A percentile compares a stretch with the other conserved stretches of the same genome.
Evolutionary conservation across 2,329 filamentous ascomycete species (phyloP).

Genomic region (Geoglossum cookeanum): DNA sequence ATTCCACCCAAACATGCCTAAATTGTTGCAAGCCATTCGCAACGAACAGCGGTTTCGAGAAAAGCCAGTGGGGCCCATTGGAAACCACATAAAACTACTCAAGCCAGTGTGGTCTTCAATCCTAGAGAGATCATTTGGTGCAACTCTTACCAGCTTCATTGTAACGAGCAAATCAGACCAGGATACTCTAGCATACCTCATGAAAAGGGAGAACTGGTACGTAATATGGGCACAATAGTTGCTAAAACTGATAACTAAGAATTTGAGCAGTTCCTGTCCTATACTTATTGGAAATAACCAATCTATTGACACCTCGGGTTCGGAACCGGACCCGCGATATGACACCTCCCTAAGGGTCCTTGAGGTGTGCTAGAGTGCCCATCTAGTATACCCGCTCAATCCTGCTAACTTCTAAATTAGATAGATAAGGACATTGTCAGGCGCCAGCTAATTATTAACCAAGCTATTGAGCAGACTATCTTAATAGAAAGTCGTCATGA

Average conservation of each 20-base stretch:
- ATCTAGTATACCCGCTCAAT: neutral
- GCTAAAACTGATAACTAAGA: neutral
- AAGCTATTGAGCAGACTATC: conserved; percentile 66
- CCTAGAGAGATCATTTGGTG: conserved; percentile 60
- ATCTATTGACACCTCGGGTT: conserved; percentile 36
- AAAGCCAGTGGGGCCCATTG: conserved; percentile 69
- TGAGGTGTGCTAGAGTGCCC: conserved; percentile 24
- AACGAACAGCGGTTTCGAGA: conserved; percentile 47
- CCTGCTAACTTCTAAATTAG: conserved; percentile 20
- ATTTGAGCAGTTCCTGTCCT: conserved; percentile 24
- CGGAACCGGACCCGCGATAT: conserved; percentile 55
- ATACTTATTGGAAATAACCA: conserved; percentile 44
- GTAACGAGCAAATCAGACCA: conserved; percentile 64
- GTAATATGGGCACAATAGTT: conserved; percentile 8
- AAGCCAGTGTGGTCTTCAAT: conserved; percentile 70
- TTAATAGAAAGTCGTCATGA: conserved; percentile 50
- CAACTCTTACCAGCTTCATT: conserved; percentile 54
- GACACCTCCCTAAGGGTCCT: conserved; percentile 66
- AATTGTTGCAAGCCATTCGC: conserved; percentile 48
- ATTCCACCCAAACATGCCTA: conserved; percentile 43
- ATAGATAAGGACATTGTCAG: conserved; percentile 64
- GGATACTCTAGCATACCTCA: conserved; percentile 43
- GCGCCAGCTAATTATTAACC: conserved; percentile 66
- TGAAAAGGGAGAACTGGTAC: conserved; percentile 38
- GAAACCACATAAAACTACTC: conserved; percentile 53